Percentiles rank a stretch among this genome's conserved stretches.
phyloP scores from a whole-genome alignment of 1,139 yeast genomes.

The Geotrichum fermentans region DNA sequence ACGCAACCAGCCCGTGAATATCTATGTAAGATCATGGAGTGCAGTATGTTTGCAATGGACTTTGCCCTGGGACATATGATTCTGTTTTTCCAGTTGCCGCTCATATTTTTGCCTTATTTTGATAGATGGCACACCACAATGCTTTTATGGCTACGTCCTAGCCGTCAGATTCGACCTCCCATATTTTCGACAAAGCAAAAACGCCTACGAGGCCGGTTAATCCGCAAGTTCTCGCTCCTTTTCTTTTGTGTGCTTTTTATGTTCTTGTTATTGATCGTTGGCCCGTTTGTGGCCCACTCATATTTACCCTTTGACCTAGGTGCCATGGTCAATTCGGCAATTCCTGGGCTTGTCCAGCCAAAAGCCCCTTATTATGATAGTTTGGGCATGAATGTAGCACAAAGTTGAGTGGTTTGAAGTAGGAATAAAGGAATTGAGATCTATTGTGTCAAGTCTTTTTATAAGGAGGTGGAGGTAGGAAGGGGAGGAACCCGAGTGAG shows the following conservation, averaged over 20 bases:
- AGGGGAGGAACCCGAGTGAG: too few relatives aligned
- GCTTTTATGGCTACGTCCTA: slow-evolving; percentile 77
- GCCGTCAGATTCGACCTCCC: slow-evolving; percentile 46
- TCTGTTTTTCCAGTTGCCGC: slow-evolving; percentile 56
- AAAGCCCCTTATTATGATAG: slow-evolving; percentile 16
- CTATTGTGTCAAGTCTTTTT: not conserved
- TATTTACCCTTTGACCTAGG: slow-evolving; percentile 16
- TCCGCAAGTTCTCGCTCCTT: slow-evolving; percentile 40
- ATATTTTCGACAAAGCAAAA: slow-evolving; percentile 41
- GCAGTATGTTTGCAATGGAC: slow-evolving; percentile 65
- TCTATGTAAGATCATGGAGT: slow-evolving; percentile 62
- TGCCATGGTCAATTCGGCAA: slow-evolving; percentile 10
- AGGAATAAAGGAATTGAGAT: not conserved
- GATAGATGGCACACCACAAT: slow-evolving; percentile 76
- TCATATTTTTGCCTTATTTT: slow-evolving; percentile 61
- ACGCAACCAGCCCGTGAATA: slow-evolving; percentile 69
- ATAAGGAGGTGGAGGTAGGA: too few relatives aligned
- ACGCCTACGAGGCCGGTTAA: slow-evolving; percentile 39
- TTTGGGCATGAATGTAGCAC: slow-evolving; percentile 17
- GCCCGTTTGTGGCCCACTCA: slow-evolving; percentile 24
- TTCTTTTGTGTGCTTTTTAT: slow-evolving; percentile 43
- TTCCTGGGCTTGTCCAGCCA: slow-evolving; percentile 27
- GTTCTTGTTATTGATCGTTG: slow-evolving; percentile 34
- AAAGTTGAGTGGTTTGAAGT: slow-evolving; percentile 2
- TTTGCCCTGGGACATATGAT: slow-evolving; percentile 64